These are phyloP conservation scores for Apiospora sp. DNA, from an alignment of 2,329 filamentous ascomycete species.

Conservation along the genomic window DNA sequence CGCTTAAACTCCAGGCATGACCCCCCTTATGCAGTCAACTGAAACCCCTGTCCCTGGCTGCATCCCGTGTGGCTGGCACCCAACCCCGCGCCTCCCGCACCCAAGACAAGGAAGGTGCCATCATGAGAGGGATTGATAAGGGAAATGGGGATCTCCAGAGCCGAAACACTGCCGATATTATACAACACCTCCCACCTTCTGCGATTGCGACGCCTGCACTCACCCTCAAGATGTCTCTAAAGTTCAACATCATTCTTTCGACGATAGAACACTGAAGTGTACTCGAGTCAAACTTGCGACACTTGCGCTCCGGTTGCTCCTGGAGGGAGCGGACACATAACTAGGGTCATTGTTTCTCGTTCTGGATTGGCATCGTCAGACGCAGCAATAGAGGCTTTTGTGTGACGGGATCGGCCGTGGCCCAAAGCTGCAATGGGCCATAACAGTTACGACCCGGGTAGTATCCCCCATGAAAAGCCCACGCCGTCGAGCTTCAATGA, in stretches of 20 bases:
- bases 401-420: not conserved
- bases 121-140: not conserved
- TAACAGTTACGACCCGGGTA: slow-evolving; percentile 26
- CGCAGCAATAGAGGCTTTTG: too few relatives aligned
- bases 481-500: not conserved
- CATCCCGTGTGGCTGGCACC: not conserved
- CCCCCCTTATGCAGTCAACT: not conserved
- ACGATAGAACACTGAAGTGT: not conserved
- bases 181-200: too few relatives aligned
- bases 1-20: not conserved
- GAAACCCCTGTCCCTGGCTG: not conserved
- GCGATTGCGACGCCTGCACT: not conserved
- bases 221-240: not conserved
- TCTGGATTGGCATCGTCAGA: too few relatives aligned
- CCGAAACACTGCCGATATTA: not conserved
- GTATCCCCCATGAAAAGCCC: not conserved
- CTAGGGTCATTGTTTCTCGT: too few relatives aligned
- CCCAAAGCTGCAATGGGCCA: slow-evolving; percentile 8
- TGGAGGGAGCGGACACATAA: not conserved
- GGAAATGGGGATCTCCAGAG: not conserved
- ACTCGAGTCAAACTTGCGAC: not conserved
- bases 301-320: not conserved
- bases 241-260: not conserved
- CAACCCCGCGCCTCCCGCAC: not conserved
- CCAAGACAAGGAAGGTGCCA: not conserved